Base-by-base conservation (phyloP, 768 basidiomycete species). In the Boletellus ananas region DNA sequence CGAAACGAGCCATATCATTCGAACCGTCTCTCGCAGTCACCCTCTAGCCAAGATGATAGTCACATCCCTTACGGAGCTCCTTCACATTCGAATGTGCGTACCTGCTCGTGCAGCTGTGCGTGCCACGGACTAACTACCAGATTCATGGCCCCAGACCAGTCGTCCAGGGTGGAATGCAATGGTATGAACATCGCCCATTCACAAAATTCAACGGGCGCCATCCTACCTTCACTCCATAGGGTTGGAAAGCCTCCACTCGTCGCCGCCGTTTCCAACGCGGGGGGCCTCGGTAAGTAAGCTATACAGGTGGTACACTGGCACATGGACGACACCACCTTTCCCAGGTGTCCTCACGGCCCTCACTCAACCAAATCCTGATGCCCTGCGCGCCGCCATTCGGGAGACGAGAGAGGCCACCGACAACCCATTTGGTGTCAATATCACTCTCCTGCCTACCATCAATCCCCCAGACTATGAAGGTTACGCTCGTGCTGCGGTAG, bases 141-240 rank as follows among this genome's bases (percentile, higher is more conserved):
- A 21, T 23, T 17, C 31, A 34, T 39, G 13, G 42, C 13, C 25
- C 46, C 43, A 89, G 87, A 29, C 91, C 90, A 14, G 73, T 92
- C 40, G 79, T 94, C 2, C 91, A 93, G 64, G 90, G 90, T 20
- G 90, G 89, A 41, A 92, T 93, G 90, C 90, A 92, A 80, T 94
- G 87, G 87, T 89, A 70, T 40, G 52, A 5, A 23, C 18, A 12
- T 42, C 10, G 2, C 43, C 41, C 45, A 6, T 29, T 34, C 41
- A 17, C 20, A 40, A 16, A 6, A 9, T 5, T 21, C 8, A 27
- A 34, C 45, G 34, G 17, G 14, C 16, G 14, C 11, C 14, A 36
- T 40, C 42, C 48, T 42, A 27, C 18, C 6, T 16, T 49, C 27
- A 16, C 29, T n/a, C 34, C 31, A 20, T 25, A 87, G 89, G 90